phyloP scores from a whole-genome alignment of 257 asterid genomes.

The Gentiana dahurica region DNA sequence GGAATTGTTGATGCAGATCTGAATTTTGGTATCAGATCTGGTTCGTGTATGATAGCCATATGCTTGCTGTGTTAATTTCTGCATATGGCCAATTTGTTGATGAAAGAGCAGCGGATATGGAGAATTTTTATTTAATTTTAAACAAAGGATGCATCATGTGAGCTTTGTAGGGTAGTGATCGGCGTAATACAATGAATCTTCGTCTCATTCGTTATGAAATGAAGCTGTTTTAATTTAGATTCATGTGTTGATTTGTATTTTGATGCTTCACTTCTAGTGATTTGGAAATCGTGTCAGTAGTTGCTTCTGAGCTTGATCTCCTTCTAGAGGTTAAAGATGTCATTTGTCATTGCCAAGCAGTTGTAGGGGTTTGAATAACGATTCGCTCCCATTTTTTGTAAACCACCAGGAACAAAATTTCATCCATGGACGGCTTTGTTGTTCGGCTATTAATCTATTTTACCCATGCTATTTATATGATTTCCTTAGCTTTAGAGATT shows the following conservation, averaged over 20 bases:
- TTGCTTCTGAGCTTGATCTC: neutral
- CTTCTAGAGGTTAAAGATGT: neutral
- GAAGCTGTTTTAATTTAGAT: neutral
- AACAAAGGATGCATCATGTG: no score
- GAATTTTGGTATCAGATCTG: neutral
- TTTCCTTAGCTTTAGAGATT: neutral
- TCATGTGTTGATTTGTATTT: neutral
- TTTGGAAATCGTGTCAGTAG: neutral
- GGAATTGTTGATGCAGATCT: slow-evolving; percentile 6
- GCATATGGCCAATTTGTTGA: neutral
- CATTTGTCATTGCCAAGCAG: neutral
- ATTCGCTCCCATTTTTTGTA: neutral
- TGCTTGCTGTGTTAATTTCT: no score
- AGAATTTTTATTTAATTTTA: neutral
- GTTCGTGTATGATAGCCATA: neutral
- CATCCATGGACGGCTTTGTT: no score
- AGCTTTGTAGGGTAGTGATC: no score
- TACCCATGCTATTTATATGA: neutral
- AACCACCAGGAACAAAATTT: neutral
- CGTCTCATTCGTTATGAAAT: neutral
- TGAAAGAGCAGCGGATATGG: neutral
- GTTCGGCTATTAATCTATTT: neutral
- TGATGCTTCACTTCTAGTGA: neutral
- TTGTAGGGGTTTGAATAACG: neutral
- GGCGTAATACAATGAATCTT: no score